Percentiles rank a stretch among this genome's conserved stretches.
phyloP scores from a whole-genome alignment of 2,329 filamentous ascomycete species.

The Rhynchosporium agropyri region DNA sequence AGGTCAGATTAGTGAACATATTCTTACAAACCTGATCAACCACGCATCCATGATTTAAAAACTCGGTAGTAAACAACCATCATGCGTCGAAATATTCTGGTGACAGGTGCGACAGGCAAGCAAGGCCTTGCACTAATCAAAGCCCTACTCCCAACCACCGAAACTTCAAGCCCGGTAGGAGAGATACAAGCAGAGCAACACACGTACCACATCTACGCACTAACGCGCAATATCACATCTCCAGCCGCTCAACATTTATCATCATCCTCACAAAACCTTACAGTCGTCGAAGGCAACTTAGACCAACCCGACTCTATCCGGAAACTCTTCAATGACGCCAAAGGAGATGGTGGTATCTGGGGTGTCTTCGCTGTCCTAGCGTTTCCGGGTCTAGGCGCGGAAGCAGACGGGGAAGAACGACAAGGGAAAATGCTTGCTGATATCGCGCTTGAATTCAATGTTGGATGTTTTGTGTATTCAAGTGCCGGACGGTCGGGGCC shows the following conservation, averaged over 20 bases:
- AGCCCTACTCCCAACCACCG: conserved; percentile 34
- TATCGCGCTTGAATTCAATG: conserved; percentile 36
- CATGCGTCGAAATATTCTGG: conserved; percentile 37
- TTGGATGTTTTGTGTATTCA: conserved; percentile 64
- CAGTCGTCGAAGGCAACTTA: conserved; percentile 58
- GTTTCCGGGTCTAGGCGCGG: conserved; percentile 29
- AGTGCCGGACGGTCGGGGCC: conserved; percentile 62
- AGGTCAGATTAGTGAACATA: background rate
- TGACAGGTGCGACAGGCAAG: conserved; percentile 48
- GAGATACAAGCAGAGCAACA: background rate
- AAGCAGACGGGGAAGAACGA: conserved; percentile 49
- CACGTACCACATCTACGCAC: conserved; percentile 51
- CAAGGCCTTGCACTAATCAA: conserved; percentile 46
- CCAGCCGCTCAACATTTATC: conserved; percentile 48
- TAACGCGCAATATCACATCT: conserved; percentile 53
- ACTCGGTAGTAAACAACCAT: background rate
- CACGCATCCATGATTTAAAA: background rate
- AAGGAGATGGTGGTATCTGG: conserved; percentile 48
- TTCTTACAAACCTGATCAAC: background rate
- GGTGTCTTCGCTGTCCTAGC: conserved; percentile 50
- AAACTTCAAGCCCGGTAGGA: background rate
- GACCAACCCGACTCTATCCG: conserved; percentile 48
- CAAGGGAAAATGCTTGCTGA: conserved; percentile 48
- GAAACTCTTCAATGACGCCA: conserved; percentile 42
- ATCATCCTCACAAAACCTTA: conserved; percentile 35